These are phyloP conservation scores for Podospora pseudopauciseta DNA, from an alignment of 495 filamentous ascomycete species.

Conservation along the genomic window DNA sequence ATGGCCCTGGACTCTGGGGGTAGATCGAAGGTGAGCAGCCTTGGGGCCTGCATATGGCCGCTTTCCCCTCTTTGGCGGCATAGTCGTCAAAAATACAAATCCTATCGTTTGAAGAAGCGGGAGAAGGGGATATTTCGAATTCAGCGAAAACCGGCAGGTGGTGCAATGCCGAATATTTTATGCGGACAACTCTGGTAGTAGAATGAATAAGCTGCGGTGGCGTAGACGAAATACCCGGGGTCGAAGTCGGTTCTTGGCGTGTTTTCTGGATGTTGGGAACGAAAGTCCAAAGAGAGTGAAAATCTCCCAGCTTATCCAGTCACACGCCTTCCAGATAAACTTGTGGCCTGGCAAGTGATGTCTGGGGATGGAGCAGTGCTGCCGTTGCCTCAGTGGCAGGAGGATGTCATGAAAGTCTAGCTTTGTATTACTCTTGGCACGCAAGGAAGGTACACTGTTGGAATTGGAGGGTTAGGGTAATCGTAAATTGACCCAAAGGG, in stretches of 20 bases:
- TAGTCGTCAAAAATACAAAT: constrained; percentile 4
- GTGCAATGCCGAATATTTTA: not conserved
- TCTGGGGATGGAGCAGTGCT: not conserved
- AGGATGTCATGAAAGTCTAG: not conserved
- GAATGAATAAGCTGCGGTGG: not conserved
- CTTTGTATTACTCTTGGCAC: no score
- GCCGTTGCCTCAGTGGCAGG: not conserved
- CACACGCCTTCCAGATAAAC: not conserved
- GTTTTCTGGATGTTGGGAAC: not conserved
- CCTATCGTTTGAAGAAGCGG: not conserved
- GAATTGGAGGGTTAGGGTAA: not conserved
- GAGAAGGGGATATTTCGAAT: not conserved
- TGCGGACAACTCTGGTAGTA: not conserved
- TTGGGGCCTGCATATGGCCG: constrained; percentile 18
- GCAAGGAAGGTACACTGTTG: no score
- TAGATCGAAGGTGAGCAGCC: constrained; percentile 8
- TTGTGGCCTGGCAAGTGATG: not conserved
- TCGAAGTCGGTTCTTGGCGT: not conserved
- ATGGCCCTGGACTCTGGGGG: constrained; percentile 4
- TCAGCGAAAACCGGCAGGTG: not conserved
- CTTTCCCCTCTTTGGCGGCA: constrained; percentile 24
- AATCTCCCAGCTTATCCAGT: not conserved
- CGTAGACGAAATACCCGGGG: not conserved
- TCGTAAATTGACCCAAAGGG: not conserved
- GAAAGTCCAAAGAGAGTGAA: not conserved